phyloP scores from a whole-genome alignment of 176 grass and related monocot genomes.

The Chloris gayana region DNA sequence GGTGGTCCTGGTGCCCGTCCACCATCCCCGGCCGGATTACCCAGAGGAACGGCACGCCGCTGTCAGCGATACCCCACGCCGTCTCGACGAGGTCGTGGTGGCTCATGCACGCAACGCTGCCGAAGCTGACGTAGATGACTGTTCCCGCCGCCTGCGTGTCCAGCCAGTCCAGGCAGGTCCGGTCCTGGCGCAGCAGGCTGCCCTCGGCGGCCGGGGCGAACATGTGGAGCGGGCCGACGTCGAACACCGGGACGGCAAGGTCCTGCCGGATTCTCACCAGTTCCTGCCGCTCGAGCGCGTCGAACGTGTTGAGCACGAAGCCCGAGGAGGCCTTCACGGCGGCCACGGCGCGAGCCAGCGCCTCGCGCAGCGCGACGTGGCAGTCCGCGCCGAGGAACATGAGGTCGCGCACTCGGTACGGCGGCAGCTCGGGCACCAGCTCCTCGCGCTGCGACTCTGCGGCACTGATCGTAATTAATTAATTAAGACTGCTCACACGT shows the following conservation, averaged over 20 bases:
- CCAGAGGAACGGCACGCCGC: constrained; percentile 55
- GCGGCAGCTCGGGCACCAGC: constrained; percentile 35
- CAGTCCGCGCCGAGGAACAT: not conserved
- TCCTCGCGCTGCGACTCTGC: not conserved
- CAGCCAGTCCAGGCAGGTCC: not conserved
- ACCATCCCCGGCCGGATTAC: constrained; percentile 46
- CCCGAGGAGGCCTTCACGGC: constrained; percentile 34
- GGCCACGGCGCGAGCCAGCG: not conserved
- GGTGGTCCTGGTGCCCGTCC: not conserved
- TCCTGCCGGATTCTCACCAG: constrained; percentile 21
- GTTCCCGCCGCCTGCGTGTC: not conserved
- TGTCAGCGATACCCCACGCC: constrained; percentile 46
- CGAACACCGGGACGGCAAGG: not conserved
- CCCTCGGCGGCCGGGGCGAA: not conserved
- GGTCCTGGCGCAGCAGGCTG: not conserved
- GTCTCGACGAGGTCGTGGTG: constrained; percentile 30
- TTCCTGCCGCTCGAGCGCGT: constrained; percentile 33
- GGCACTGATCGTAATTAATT: no score
- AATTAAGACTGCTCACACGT: no score
- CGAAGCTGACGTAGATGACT: constrained; percentile 66
- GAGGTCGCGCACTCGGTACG: constrained; percentile 49
- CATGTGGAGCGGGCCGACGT: not conserved
- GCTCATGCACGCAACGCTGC: constrained; percentile 49
- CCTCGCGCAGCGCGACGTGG: not conserved
- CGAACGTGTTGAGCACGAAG: constrained; percentile 51